Conservation (phyloP, 2,329 filamentous ascomycete genomes). For the Hymenoscyphus fructigenus region DNA sequence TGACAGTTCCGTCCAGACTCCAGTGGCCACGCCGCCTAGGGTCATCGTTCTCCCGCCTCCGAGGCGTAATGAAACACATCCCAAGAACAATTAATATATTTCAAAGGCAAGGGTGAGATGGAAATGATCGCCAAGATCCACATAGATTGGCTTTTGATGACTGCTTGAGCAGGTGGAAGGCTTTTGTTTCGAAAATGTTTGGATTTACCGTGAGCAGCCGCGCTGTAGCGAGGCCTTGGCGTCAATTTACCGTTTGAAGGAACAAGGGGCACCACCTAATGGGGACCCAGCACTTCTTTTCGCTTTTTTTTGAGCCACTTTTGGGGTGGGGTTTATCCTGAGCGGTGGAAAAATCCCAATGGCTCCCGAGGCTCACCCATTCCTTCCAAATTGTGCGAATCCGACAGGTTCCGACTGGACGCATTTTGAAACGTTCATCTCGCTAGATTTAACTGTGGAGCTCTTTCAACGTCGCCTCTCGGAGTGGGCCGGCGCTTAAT, state of each 20-base stretch:
- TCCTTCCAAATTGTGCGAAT: neutral
- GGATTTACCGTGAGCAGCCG: neutral
- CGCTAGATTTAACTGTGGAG: neutral
- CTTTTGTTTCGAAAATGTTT: conserved; percentile 3
- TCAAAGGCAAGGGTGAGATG: neutral
- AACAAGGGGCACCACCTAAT: neutral
- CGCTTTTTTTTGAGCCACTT: neutral
- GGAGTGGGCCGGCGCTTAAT: conserved; percentile 8
- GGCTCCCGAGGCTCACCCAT: neutral
- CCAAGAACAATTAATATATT: conserved; percentile 11
- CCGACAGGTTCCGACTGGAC: neutral
- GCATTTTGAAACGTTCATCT: neutral
- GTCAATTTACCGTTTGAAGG: neutral
- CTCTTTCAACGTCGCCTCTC: conserved; percentile 3
- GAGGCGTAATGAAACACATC: neutral
- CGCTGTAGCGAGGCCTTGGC: neutral
- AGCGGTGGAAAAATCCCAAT: conserved; percentile 5
- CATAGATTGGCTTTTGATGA: conserved; percentile 7
- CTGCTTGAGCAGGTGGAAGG: neutral
- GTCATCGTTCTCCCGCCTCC: neutral
- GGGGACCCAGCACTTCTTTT: neutral
- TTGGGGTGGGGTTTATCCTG: neutral
- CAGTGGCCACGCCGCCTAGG: neutral
- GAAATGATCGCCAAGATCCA: conserved; percentile 9
- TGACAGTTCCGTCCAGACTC: neutral